phyloP scores from a whole-genome alignment of 352 stramenopile genomes.

The Globisporangium rhizosaccharum region DNA sequence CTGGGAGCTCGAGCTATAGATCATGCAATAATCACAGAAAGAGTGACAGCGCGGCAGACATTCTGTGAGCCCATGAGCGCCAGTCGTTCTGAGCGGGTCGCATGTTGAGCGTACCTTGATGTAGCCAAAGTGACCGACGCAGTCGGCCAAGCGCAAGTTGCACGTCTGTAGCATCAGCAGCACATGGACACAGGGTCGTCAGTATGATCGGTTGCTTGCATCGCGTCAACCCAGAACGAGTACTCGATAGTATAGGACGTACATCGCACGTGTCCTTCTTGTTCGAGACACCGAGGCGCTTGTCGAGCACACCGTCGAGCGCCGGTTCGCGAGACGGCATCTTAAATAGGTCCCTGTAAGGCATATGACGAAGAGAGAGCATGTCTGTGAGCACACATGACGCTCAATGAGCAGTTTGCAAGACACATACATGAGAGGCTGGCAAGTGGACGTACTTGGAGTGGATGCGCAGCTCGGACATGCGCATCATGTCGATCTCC shows the following conservation, averaged over 20 bases:
- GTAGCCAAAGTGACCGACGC: slow-evolving; percentile 98
- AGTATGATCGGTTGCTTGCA: background rate
- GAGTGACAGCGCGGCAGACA: too few species aligned
- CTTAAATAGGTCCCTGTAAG: slow-evolving; percentile 93
- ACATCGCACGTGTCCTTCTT: slow-evolving; percentile 94
- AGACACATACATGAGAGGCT: slow-evolving; percentile 2
- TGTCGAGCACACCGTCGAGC: slow-evolving; percentile 93
- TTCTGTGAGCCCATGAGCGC: background rate
- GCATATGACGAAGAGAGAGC: background rate
- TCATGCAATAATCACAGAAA: background rate
- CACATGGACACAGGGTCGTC: background rate
- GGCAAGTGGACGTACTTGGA: slow-evolving; percentile 46
- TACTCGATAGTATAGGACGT: slow-evolving; percentile 35
- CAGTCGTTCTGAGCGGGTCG: background rate
- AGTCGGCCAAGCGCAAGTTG: slow-evolving; percentile 93
- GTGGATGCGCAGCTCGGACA: slow-evolving; percentile 93
- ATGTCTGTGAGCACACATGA: background rate
- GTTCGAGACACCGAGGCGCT: slow-evolving; percentile 96
- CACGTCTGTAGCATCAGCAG: slow-evolving; percentile 53
- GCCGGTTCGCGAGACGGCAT: slow-evolving; percentile 94
- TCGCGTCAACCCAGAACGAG: background rate
- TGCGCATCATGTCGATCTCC: slow-evolving; percentile 93
- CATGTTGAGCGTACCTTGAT: slow-evolving; percentile 63
- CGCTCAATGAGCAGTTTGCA: background rate
- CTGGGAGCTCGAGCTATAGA: slow-evolving; percentile 89